phyloP scores from a whole-genome alignment of 179 eudicot species.

The Silene coronaria region DNA sequence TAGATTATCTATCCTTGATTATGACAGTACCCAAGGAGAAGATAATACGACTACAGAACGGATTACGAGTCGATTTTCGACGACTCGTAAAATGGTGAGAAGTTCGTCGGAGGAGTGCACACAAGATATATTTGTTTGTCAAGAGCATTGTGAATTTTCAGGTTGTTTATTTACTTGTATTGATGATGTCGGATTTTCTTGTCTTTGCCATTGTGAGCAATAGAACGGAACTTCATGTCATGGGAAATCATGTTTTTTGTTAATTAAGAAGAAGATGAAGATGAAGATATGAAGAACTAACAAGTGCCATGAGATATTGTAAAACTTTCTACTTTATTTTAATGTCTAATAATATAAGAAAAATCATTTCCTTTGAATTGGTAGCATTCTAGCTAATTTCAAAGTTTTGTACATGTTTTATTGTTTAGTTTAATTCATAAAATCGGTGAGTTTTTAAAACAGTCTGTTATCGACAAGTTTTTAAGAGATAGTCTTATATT shows the following conservation, averaged over 20 bases:
- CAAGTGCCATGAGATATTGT: neutral
- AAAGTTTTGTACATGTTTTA: neutral
- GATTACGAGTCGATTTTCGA: neutral
- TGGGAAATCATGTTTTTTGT: neutral
- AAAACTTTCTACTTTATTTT: constrained; percentile 1
- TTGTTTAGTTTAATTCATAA: neutral
- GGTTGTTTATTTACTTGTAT: constrained; percentile 26
- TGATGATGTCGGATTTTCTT: constrained; percentile 27
- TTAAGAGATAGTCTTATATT: too few relatives aligned
- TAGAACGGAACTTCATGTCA: neutral
- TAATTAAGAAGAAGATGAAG: neutral
- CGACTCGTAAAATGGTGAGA: neutral
- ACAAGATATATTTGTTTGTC: constrained; percentile 15
- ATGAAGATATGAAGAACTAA: neutral
- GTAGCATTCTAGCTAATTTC: neutral
- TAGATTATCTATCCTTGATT: constrained; percentile 3
- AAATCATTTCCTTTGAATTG: neutral
- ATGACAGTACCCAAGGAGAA: neutral
- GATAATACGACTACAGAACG: too few relatives aligned
- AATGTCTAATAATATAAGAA: neutral
- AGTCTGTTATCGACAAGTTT: neutral
- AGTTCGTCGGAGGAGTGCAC: constrained; percentile 11
- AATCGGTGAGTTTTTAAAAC: neutral
- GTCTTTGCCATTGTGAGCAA: constrained; percentile 25
- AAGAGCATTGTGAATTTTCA: constrained; percentile 8